phyloP scores from a whole-genome alignment of 208 protist species.

The Jaenimonas drosophilae region DNA sequence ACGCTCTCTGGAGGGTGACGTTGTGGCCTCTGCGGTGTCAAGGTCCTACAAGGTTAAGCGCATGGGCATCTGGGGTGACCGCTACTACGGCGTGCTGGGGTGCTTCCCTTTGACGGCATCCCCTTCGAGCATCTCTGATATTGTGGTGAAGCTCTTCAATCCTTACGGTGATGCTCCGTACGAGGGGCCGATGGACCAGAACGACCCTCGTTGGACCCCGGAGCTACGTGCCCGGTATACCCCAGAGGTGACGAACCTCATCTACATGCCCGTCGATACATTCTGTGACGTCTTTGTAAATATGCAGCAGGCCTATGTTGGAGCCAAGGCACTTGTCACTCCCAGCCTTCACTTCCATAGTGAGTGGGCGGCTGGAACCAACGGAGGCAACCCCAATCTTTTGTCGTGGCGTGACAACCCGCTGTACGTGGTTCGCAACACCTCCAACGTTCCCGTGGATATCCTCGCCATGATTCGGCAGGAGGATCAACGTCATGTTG shows the following conservation, averaged over 20 bases:
- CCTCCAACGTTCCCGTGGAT: constrained; percentile 17
- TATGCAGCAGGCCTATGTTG: constrained; percentile 28
- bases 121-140: constrained; percentile 19
- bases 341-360: constrained; percentile 27
- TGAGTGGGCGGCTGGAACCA: constrained; percentile 41
- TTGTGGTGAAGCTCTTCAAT: constrained; percentile 54
- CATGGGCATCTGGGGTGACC: constrained; percentile 23
- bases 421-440: constrained; percentile 33
- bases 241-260: constrained; percentile 14
- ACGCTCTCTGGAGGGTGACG: constrained; percentile 9
- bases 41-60: constrained; percentile 7
- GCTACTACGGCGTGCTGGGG: constrained; percentile 49
- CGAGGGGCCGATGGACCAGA: constrained; percentile 38
- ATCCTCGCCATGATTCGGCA: constrained; percentile 58
- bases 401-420: constrained; percentile 49
- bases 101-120: constrained; percentile 11
- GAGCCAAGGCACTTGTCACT: constrained; percentile 7
- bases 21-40: constrained; percentile 7
- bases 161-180: constrained; percentile 32
- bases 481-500: constrained; percentile 55
- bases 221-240: constrained; percentile 10
- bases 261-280: constrained; percentile 47
- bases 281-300: constrained; percentile 34
- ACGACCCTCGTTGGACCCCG: constrained; percentile 29
- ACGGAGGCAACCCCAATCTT: constrained; percentile 38